Conservation (phyloP, 768 basidiomycete species). For the Mycena polygramma region DNA sequence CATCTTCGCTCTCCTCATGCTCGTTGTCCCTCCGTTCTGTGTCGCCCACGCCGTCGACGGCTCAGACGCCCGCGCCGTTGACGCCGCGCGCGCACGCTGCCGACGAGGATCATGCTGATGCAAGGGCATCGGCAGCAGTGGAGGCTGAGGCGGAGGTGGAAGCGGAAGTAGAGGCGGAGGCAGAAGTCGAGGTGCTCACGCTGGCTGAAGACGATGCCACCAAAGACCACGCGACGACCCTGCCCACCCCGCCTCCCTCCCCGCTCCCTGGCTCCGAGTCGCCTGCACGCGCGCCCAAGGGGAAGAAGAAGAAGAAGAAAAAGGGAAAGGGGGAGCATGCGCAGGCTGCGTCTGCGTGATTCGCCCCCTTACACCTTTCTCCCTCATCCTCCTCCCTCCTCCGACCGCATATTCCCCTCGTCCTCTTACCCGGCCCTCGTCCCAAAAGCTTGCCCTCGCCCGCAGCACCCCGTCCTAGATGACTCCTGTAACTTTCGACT, state of each 20-base stretch:
- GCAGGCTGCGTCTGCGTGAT: background rate
- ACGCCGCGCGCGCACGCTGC: conserved; percentile 21
- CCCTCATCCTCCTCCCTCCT: background rate
- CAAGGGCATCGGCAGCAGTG: too few relatives aligned
- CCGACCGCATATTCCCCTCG: background rate
- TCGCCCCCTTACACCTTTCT: background rate
- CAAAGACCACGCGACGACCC: background rate
- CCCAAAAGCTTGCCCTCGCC: conserved; percentile 11
- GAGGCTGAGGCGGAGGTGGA: too few relatives aligned
- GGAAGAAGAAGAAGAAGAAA: conserved; percentile 19
- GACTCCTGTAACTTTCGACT: conserved; percentile 2
- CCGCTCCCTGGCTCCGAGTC: background rate
- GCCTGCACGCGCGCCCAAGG: background rate
- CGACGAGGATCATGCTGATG: too few relatives aligned
- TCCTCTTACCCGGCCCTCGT: background rate
- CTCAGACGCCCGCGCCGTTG: background rate
- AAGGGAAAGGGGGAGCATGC: conserved; percentile 10
- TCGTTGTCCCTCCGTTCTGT: conserved; percentile 11
- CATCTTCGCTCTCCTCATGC: conserved; percentile 9
- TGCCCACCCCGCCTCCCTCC: conserved; percentile 27
- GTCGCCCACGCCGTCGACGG: background rate
- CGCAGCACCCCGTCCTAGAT: conserved; percentile 3
- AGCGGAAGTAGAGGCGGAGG: background rate
- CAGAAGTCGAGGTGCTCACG: background rate
- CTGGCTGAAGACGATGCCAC: background rate